Evolutionary conservation across 768 basidiomycete genomes (phyloP), one percentile per base, ranked within the genome.

Genomic region (Termitomyces sp.): DNA sequence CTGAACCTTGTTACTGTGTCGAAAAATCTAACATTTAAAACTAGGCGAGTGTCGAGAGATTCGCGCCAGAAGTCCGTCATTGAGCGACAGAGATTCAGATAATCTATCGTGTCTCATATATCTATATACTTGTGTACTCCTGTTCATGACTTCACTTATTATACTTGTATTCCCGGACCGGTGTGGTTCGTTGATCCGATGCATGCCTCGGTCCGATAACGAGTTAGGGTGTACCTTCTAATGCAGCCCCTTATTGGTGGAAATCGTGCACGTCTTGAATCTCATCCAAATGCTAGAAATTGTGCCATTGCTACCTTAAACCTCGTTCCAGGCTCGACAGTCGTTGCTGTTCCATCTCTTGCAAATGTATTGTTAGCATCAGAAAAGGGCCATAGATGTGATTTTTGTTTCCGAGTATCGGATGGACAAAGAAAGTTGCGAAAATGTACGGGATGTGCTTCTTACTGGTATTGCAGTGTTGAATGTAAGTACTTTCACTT

Each of bases 31-130:
- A 50, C 27, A 46, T 30, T 51, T 49, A 46, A 35, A 35, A 21
- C 66, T 12, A 94, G 94, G 93, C 88, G 94, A 41, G 89, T 96
- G 9, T 89, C 88, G 23, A 72, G 80, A 65, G 77, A 81, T 63
- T 67, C 76, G 39, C 70, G 85, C 64, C 91, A 92, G 67, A 93
- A 92, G 71, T 91, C 89, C 56, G 76, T 88, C 45, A 88, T 89
- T 60, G 83, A 86, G 61, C 77, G 85, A 45, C 83, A 88, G 63
- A 77, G 84, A 52, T 85, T 87, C 70, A 76, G 83, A 68, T 86
- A 76, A 66, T 19, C 16, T 9, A 1, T 48, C 32, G 6, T 17
- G 19, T 16, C 34, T 16, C 17, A 5, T 39, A 5, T n/a, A 17
- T 37, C 11, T 37, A n/a, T 34, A 17, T 25, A 8, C 5, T 23